Evolutionary conservation across 768 basidiomycete genomes (phyloP), one percentile per base, ranked within the genome.

Genomic region (Podaxis sp.): DNA sequence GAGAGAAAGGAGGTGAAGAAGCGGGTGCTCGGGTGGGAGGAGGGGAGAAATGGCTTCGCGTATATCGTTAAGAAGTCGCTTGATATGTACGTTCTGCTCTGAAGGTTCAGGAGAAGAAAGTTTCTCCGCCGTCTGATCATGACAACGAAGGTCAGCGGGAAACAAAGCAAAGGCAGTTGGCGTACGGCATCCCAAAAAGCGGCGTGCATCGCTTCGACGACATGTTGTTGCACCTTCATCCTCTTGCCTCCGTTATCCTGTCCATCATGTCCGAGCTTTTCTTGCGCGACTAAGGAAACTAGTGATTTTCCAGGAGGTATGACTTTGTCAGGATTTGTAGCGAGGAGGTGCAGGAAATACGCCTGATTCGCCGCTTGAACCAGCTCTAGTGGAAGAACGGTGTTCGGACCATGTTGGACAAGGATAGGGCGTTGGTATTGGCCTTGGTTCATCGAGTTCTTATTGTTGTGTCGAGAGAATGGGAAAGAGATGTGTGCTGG

Each of bases 121-220:
- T 1, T 80, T 70, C 60, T 82, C 77, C 9, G 81, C 65, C 1
- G 84, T 89, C 90, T 92, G 68, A 19, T 57, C 5, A 52, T 12
- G 22, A 55, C 33, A 46, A 39, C 5, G 36, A 6, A 48, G 61
- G 54, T 53, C 36, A 48, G 30, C 33, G 30, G 38, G 51, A 26
- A 36, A 48, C 11, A 58, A 17, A 56, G 61, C 11, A 53, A 55
- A 11, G 52, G 66, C 6, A 62, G 3, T 44, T 52, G 59, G 67
- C 80, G 69, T 67, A 90, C 90, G 80, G 89, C 83, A 46, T 86
- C 84, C 90, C 90, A 92, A 70, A 92, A 92, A 3, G 87, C 89
- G 54, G 75, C 77, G 70, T 89, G 87, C 12, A 84, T 81, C 5
- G 84, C 83, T 63, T 80, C 77, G 62, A 81, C 79, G 12, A 85